A percentile compares a stretch with the other conserved stretches of the same genome.
These are phyloP conservation scores for Penicillium angulare DNA, from an alignment of 495 filamentous ascomycete species.

Conservation along the genomic window DNA sequence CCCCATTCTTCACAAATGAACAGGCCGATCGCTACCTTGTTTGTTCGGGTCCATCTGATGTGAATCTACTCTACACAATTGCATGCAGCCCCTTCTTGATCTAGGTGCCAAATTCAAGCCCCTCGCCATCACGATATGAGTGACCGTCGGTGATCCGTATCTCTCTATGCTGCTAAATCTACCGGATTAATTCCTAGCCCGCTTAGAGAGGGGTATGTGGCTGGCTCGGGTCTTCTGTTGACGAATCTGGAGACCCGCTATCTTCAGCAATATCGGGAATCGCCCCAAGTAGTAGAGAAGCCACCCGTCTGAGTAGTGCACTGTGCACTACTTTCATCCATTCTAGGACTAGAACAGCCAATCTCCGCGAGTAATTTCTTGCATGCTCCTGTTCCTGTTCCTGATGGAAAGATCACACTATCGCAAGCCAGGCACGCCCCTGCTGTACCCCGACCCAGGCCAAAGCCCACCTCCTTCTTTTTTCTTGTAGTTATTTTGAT, in stretches of 20 bases:
- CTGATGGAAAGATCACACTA: background rate
- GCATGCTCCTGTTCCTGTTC: background rate
- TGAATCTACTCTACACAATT: conserved; percentile 2
- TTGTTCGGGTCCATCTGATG: conserved; percentile 2
- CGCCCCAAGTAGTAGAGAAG: background rate
- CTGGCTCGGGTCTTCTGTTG: conserved; percentile 2
- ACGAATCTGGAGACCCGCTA: conserved; percentile 6
- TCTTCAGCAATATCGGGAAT: background rate
- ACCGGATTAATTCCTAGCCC: background rate
- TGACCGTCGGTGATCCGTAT: conserved; percentile 12
- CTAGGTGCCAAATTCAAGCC: background rate
- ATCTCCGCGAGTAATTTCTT: background rate
- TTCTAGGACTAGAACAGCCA: too few relatives aligned
- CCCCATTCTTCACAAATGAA: background rate
- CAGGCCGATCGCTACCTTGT: conserved; percentile 14
- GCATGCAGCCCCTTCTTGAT: background rate
- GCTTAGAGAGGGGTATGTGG: background rate
- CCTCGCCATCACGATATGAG: conserved; percentile 2
- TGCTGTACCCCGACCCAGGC: too few relatives aligned
- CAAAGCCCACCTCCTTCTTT: background rate
- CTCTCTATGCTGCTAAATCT: background rate
- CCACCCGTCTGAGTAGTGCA: background rate
- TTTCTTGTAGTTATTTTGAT: background rate
- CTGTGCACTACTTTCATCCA: too few relatives aligned
- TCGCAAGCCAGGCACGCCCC: too few relatives aligned